phyloP scores from a whole-genome alignment of 495 filamentous ascomycete species.

The Hypomontagnella monticulosa region DNA sequence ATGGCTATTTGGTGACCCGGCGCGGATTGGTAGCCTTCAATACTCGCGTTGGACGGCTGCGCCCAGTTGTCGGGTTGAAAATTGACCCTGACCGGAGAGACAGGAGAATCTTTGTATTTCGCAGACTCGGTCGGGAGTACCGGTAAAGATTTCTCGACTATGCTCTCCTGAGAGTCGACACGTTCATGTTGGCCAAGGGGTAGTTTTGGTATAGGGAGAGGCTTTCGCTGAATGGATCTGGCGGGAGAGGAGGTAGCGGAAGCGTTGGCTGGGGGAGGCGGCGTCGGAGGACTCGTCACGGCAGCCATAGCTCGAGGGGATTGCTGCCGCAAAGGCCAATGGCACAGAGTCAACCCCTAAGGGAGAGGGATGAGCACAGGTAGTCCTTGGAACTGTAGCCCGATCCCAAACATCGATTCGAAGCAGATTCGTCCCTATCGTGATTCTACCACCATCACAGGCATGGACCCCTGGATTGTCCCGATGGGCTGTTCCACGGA shows the following conservation, averaged over 20 bases:
- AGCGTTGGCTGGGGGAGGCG: slow-evolving; percentile 44
- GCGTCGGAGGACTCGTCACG: slow-evolving; percentile 47
- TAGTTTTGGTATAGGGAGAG: slow-evolving; percentile 47
- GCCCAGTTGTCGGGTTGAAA: slow-evolving; percentile 55
- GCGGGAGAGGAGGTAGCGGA: slow-evolving; percentile 47
- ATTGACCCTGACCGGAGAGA: slow-evolving; percentile 55
- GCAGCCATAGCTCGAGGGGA: slow-evolving; percentile 55
- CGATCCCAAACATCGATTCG: slow-evolving; percentile 33
- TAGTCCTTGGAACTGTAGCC: slow-evolving; percentile 28
- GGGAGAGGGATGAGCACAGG: slow-evolving; percentile 16
- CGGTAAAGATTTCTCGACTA: slow-evolving; percentile 48
- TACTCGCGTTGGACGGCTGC: slow-evolving; percentile 53
- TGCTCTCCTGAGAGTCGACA: slow-evolving; percentile 49
- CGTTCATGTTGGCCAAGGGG: slow-evolving; percentile 40
- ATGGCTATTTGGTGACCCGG: slow-evolving; percentile 2
- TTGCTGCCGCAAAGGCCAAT: slow-evolving; percentile 25
- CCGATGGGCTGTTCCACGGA: slow-evolving; percentile 29
- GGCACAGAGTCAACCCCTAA: slow-evolving; percentile 22
- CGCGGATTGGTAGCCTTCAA: slow-evolving; percentile 42
- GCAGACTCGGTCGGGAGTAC: slow-evolving; percentile 47
- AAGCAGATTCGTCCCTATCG: slow-evolving; percentile 32
- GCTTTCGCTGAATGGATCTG: slow-evolving; percentile 55
- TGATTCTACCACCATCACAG: slow-evolving; percentile 34
- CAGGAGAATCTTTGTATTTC: slow-evolving; percentile 49
- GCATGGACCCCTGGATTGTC: slow-evolving; percentile 33